A percentile compares a stretch with the other conserved stretches of the same genome.
Evolutionary conservation across 306 rosid species (phyloP).

Genomic region (Cucumis melo): DNA sequence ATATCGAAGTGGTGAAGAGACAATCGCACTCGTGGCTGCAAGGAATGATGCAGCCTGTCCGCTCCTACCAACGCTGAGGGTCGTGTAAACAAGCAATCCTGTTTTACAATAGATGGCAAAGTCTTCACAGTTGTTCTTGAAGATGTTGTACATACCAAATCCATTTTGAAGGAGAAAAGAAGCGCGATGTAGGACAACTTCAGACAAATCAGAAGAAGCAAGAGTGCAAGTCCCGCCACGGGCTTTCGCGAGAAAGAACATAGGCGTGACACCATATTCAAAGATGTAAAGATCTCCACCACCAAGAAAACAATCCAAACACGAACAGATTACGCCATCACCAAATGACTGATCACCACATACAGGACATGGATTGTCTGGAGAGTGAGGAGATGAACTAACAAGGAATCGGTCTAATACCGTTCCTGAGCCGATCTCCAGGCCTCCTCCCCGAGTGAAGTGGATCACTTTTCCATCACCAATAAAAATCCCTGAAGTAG

Average conservation of each 20-base stretch:
- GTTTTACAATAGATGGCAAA: constrained; percentile 85
- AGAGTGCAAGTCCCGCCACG: constrained; percentile 77
- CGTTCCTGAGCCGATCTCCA: constrained; percentile 31
- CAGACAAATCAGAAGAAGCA: constrained; percentile 31
- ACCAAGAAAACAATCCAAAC: constrained; percentile 51
- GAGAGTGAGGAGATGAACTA: constrained; percentile 25
- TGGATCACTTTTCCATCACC: constrained; percentile 61
- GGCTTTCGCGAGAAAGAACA: constrained; percentile 41
- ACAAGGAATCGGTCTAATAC: constrained; percentile 18
- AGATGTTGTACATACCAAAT: constrained; percentile 39
- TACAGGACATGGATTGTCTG: constrained; percentile 30
- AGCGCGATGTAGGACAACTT: constrained; percentile 37
- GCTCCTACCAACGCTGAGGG: constrained; percentile 34
- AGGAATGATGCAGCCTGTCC: constrained; percentile 44
- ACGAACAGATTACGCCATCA: constrained; percentile 44
- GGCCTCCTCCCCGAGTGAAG: constrained; percentile 46
- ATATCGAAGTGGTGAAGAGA: constrained; percentile 23
- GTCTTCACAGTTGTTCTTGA: constrained; percentile 68
- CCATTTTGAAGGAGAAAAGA: constrained; percentile 51
- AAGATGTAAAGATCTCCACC: constrained; percentile 41
- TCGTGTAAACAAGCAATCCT: constrained; percentile 30
- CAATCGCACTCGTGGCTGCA: constrained; percentile 30
- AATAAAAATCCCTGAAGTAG: constrained; percentile 45
- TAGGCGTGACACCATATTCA: constrained; percentile 34
- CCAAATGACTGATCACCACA: constrained; percentile 29